phyloP scores from a whole-genome alignment of 345 rosid genomes.

The Mallotus nudiflorus region DNA sequence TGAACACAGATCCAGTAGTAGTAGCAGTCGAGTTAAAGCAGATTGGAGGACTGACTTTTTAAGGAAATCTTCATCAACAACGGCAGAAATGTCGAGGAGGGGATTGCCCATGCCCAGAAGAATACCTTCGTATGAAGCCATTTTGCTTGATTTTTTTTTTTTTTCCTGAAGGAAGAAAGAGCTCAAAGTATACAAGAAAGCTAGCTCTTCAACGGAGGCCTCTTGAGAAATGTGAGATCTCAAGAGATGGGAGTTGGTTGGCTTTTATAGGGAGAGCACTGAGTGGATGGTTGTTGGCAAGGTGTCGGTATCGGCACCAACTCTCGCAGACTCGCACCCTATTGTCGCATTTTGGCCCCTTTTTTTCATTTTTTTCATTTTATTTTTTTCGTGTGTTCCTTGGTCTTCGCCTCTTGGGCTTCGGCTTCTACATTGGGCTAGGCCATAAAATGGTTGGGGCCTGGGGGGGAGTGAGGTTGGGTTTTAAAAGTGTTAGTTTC shows the following conservation, averaged over 20 bases:
- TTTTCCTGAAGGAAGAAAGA: not conserved
- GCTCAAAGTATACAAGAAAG: too few species aligned
- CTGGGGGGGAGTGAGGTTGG: too few species aligned
- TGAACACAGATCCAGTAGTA: not conserved
- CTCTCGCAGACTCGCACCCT: not conserved
- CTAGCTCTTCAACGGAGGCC: not conserved
- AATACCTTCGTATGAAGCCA: conserved; percentile 58
- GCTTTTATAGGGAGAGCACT: not conserved
- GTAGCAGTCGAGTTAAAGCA: too few species aligned
- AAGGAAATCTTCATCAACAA: conserved; percentile 86
- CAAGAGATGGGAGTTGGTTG: not conserved
- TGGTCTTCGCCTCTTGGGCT: too few species aligned
- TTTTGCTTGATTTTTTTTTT: too few species aligned
- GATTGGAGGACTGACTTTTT: conserved; percentile 42
- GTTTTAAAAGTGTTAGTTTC: too few species aligned
- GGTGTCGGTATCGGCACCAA: conserved; percentile 6
- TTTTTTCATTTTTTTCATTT: not conserved
- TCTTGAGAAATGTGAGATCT: not conserved
- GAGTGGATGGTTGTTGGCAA: not conserved
- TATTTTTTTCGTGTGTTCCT: too few species aligned
- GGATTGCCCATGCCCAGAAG: conserved; percentile 96
- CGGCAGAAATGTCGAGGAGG: conserved; percentile 95
- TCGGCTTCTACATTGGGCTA: too few species aligned
- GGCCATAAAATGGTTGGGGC: too few species aligned
- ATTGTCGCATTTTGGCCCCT: not conserved